phyloP scores from a whole-genome alignment of 2,329 filamentous ascomycete genomes.

The Phoma herbarum region DNA sequence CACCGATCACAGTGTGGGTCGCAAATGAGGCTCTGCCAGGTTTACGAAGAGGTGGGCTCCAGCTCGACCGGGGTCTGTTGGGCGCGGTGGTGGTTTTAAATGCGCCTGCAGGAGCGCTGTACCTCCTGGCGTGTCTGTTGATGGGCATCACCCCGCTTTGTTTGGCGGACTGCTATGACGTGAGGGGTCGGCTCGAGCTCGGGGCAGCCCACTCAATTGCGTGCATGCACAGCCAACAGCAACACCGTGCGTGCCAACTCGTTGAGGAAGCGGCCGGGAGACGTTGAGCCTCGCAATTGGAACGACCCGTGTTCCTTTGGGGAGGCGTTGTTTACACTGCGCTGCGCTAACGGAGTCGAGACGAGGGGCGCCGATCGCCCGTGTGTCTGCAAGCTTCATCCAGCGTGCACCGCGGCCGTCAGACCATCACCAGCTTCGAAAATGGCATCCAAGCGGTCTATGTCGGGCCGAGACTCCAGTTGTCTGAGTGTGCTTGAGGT shows the following conservation, averaged over 20 bases:
- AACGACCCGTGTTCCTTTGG: slow-evolving; percentile 12
- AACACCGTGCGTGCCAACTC: slow-evolving; percentile 19
- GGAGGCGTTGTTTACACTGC: slow-evolving; percentile 12
- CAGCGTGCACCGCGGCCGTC: slow-evolving; percentile 16
- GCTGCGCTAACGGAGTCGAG: slow-evolving; percentile 21
- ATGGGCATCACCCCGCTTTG: slow-evolving; percentile 30
- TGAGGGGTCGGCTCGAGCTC: slow-evolving; percentile 26
- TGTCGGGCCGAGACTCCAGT: slow-evolving; percentile 12
- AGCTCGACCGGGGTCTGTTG: slow-evolving; percentile 23
- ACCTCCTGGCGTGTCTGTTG: slow-evolving; percentile 23
- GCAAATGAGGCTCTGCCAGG: slow-evolving; percentile 27
- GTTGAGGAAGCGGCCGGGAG: slow-evolving; percentile 21
- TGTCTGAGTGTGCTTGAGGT: neutral
- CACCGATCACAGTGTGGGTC: slow-evolving; percentile 38
- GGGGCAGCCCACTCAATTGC: slow-evolving; percentile 26
- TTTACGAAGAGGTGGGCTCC: slow-evolving; percentile 22
- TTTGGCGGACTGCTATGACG: slow-evolving; percentile 30
- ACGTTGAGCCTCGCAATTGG: slow-evolving; percentile 22
- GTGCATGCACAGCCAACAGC: slow-evolving; percentile 19
- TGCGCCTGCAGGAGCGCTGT: slow-evolving; percentile 25
- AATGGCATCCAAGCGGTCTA: neutral
- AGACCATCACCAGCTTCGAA: slow-evolving; percentile 19
- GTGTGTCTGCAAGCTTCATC: slow-evolving; percentile 19
- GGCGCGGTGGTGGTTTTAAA: slow-evolving; percentile 28
- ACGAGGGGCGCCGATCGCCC: slow-evolving; percentile 18